phyloP scores from a whole-genome alignment of 73 alveolate genomes.

The Paramecium biaurelia region DNA sequence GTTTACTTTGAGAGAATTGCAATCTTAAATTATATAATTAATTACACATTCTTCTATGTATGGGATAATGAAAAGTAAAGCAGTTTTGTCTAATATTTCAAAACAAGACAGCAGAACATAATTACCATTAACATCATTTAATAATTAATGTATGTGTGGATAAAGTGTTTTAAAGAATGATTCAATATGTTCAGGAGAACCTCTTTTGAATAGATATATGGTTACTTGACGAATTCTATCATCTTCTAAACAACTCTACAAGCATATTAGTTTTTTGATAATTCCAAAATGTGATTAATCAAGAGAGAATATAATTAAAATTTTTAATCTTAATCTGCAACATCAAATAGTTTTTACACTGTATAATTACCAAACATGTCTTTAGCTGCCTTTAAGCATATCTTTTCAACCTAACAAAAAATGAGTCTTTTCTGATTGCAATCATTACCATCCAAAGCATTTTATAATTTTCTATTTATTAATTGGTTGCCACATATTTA shows the following conservation, averaged over 20 bases:
- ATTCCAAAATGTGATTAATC: not conserved
- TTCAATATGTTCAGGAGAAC: not conserved
- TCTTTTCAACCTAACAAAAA: not conserved
- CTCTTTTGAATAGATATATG: not conserved
- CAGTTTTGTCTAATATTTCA: not conserved
- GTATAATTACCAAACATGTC: slow-evolving; percentile 50
- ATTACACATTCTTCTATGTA: not conserved
- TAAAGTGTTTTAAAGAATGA: not conserved
- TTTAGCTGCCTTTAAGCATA: slow-evolving; percentile 2
- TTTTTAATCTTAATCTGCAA: not conserved
- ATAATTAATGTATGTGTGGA: not conserved
- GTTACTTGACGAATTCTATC: not conserved
- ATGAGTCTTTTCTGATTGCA: not conserved
- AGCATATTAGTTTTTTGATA: not conserved
- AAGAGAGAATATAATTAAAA: not conserved
- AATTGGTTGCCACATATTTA: slow-evolving; percentile 23
- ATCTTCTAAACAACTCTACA: slow-evolving; percentile 16
- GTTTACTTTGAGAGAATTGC: not conserved
- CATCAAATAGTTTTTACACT: not conserved
- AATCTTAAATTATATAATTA: not conserved
- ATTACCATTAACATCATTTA: slow-evolving; percentile 2
- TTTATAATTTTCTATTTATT: not conserved
- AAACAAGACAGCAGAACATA: not conserved
- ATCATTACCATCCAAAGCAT: slow-evolving; percentile 11
- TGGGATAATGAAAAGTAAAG: not conserved